A percentile compares a stretch with the other conserved stretches of the same genome.
These are phyloP conservation scores for Capronia americana DNA, from an alignment of 2,329 filamentous ascomycete species.

Conservation along the genomic window DNA sequence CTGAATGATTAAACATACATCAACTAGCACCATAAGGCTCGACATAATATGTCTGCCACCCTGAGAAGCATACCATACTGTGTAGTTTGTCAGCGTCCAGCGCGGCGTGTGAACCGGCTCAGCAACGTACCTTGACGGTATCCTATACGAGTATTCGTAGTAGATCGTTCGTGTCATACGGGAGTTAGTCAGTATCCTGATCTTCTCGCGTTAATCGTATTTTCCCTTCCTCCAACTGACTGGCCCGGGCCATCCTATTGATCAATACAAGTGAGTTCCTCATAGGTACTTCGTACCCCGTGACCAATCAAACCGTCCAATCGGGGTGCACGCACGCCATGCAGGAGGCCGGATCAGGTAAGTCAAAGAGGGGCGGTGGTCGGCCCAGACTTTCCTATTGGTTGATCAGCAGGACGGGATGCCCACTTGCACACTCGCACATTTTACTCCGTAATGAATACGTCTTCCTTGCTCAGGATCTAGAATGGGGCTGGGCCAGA, in stretches of 20 bases:
- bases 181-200: too few species aligned
- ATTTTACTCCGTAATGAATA: background rate
- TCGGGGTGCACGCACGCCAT: background rate
- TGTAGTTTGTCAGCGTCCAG: too few species aligned
- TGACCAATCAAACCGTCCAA: background rate
- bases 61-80: too few species aligned
- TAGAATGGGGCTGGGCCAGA: background rate
- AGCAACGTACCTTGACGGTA: too few species aligned
- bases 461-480: background rate
- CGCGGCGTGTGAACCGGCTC: too few species aligned
- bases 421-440: background rate
- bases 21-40: too few species aligned
- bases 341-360: background rate
- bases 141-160: too few species aligned
- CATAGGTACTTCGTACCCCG: too few species aligned
- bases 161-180: background rate
- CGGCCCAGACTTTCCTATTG: slow-evolving; percentile 2
- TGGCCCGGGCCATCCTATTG: slow-evolving; percentile 2
- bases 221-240: too few species aligned
- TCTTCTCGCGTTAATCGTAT: too few species aligned
- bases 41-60: too few species aligned
- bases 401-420: background rate
- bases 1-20: too few species aligned
- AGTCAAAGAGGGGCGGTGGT: background rate
- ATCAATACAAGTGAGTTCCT: background rate